Conservation (phyloP, 345 rosid species). For the Brassica nigra region DNA sequence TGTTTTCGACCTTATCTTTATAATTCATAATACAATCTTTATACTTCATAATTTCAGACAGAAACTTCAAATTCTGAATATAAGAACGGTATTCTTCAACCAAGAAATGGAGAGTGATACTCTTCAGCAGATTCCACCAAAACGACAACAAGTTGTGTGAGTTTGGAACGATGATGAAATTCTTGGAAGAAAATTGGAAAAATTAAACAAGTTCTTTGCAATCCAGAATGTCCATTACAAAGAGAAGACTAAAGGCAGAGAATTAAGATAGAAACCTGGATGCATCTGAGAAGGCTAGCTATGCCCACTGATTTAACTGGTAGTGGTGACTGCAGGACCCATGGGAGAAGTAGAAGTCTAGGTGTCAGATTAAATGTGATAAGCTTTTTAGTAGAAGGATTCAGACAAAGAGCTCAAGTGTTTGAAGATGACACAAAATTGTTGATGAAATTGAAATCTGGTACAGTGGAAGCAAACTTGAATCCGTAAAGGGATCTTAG, state of each 20-base stretch:
- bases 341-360: slow-evolving; percentile 51
- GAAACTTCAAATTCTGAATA: slow-evolving; percentile 63
- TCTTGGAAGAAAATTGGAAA: slow-evolving; percentile 93
- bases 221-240: slow-evolving; percentile 69
- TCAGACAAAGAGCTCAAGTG: slow-evolving; percentile 58
- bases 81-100: slow-evolving; percentile 40
- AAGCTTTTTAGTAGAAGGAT: slow-evolving; percentile 61
- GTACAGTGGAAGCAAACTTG: slow-evolving; percentile 42
- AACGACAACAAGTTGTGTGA: slow-evolving; percentile 75
- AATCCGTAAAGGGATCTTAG: slow-evolving; percentile 61
- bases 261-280: slow-evolving; percentile 32
- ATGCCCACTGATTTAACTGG: slow-evolving; percentile 19
- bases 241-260: slow-evolving; percentile 63
- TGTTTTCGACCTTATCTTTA: too few relatives aligned
- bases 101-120: slow-evolving; percentile 52
- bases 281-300: slow-evolving; percentile 17
- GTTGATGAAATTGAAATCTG: slow-evolving; percentile 51
- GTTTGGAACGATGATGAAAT: slow-evolving; percentile 81
- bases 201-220: slow-evolving; percentile 83
- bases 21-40: too few relatives aligned
- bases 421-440: slow-evolving; percentile 63
- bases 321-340: slow-evolving; percentile 39
- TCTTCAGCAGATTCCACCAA: slow-evolving; percentile 61
- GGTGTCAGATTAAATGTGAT: slow-evolving; percentile 50
- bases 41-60: background rate